Percentiles rank a stretch among this genome's conserved stretches.
These are phyloP conservation scores for Lentinula novae-zelandiae DNA, from an alignment of 1,284 basidiomycete species.

Conservation along the genomic window DNA sequence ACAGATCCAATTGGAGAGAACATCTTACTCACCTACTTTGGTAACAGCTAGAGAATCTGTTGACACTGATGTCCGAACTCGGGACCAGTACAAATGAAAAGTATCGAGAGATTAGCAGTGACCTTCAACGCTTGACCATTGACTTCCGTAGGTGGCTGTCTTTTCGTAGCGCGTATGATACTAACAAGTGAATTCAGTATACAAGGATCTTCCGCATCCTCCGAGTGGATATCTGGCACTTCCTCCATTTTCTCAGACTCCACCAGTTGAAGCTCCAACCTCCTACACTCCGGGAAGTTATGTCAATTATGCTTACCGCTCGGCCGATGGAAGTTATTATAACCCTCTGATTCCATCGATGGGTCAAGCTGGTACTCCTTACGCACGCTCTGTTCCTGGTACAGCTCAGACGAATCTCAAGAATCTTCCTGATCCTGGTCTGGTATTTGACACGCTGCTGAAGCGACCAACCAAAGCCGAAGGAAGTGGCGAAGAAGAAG, in stretches of 20 bases:
- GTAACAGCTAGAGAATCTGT: constrained; percentile 50
- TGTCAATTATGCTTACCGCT: constrained; percentile 46
- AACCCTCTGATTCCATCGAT: constrained; percentile 51
- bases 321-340: constrained; percentile 58
- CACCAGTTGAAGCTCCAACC: constrained; percentile 1
- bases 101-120: constrained; percentile 30
- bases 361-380: constrained; percentile 61
- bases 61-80: constrained; percentile 52
- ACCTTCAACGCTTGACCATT: constrained; percentile 45
- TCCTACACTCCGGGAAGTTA: constrained; percentile 13
- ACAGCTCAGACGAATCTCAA: constrained; percentile 37
- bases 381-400: constrained; percentile 69
- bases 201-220: constrained; percentile 69
- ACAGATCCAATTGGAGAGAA: background rate
- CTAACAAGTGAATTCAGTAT: constrained; percentile 34
- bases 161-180: constrained; percentile 13
- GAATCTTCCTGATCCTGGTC: constrained; percentile 60
- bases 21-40: background rate
- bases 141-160: constrained; percentile 39
- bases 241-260: background rate
- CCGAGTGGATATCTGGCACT: constrained; percentile 44
- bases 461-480: constrained; percentile 47
- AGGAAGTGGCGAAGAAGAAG: background rate
- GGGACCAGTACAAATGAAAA: constrained; percentile 28
- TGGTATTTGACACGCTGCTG: constrained; percentile 73